These are phyloP conservation scores for Lentinula detonsa DNA, from an alignment of 768 basidiomycete species.

Conservation along the genomic window DNA sequence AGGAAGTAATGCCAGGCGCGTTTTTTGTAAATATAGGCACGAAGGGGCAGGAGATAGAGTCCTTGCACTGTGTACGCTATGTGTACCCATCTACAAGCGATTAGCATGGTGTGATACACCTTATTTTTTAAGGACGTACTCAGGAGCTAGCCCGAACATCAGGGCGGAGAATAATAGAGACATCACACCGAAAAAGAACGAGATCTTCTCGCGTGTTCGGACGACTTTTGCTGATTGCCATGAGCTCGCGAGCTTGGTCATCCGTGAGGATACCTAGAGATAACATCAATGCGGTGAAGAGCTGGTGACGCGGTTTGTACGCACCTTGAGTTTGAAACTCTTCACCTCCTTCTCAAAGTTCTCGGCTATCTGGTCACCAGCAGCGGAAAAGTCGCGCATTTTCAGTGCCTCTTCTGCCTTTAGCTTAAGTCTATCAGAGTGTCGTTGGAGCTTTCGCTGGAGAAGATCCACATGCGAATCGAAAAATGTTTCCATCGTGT, in stretches of 20 bases:
- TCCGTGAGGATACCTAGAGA: constrained; percentile 68
- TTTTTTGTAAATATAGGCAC: constrained; percentile 85
- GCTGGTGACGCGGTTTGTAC: not conserved
- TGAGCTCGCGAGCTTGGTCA: constrained; percentile 68
- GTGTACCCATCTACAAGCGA: constrained; percentile 71
- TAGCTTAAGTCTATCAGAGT: constrained; percentile 76
- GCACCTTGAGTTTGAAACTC: constrained; percentile 80
- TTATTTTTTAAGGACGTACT: constrained; percentile 44
- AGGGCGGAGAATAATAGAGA: constrained; percentile 79
- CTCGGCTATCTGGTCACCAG: constrained; percentile 47
- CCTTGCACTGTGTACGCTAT: constrained; percentile 78
- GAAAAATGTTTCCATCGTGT: constrained; percentile 93
- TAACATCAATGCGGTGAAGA: not conserved
- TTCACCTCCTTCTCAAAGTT: constrained; percentile 84
- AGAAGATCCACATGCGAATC: constrained; percentile 83
- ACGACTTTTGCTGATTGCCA: constrained; percentile 94
- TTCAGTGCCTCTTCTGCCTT: constrained; percentile 81
- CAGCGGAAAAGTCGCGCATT: constrained; percentile 30
- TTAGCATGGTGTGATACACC: constrained; percentile 10
- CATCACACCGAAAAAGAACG: constrained; percentile 95
- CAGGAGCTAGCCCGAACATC: constrained; percentile 80
- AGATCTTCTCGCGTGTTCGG: constrained; percentile 75
- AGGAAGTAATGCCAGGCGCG: constrained; percentile 94
- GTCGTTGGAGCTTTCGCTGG: constrained; percentile 82
- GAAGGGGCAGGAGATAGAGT: constrained; percentile 74